Conservation (phyloP, 257 asterid species). For the Nicotiana tabacum region DNA sequence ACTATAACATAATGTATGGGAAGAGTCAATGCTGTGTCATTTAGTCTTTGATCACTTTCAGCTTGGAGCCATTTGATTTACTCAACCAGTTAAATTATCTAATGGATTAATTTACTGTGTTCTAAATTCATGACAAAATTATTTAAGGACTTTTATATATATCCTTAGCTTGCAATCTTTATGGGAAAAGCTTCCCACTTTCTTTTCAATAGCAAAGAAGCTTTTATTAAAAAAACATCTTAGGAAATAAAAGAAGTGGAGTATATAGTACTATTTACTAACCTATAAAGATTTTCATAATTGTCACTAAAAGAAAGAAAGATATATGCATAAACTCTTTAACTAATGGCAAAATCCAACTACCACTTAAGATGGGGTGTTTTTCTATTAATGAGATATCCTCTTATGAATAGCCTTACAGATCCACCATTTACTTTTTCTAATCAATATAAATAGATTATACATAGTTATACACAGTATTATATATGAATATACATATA, state of each 20-base stretch:
- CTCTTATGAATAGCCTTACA: background rate
- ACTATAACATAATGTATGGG: conserved; percentile 1
- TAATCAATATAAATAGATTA: no score
- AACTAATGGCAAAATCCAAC: no score
- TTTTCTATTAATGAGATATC: background rate
- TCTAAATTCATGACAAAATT: background rate
- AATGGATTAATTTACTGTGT: background rate
- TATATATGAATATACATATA: no score
- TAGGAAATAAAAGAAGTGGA: background rate
- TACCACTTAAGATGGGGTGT: background rate
- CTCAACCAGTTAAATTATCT: background rate
- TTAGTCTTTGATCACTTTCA: background rate
- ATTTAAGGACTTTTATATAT: conserved; percentile 6
- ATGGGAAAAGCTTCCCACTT: conserved; percentile 3
- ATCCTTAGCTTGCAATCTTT: conserved; percentile 6
- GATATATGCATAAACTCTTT: no score
- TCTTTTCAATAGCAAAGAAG: background rate
- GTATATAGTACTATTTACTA: background rate
- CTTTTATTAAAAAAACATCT: background rate
- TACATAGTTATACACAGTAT: no score
- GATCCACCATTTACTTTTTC: no score
- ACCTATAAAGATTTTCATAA: background rate
- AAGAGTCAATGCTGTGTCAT: conserved; percentile 8
- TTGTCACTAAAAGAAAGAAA: background rate
- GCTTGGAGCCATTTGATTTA: background rate